These are phyloP conservation scores for Iodosphaeria phyllophila DNA, from an alignment of 2,329 filamentous ascomycete species.

Conservation along the genomic window DNA sequence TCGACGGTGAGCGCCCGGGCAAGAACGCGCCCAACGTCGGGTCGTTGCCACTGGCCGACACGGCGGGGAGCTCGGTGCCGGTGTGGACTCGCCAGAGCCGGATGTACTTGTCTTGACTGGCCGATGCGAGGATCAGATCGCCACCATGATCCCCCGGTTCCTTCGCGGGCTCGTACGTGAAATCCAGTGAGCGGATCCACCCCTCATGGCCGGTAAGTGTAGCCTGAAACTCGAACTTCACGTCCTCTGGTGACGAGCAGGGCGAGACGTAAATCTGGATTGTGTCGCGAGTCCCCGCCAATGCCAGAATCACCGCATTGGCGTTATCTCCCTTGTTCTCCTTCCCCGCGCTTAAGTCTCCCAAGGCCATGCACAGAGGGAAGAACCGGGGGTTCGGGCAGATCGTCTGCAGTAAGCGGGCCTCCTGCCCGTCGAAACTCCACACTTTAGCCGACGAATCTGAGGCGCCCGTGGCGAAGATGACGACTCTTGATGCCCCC, in stretches of 20 bases:
- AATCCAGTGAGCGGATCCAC: slow-evolving; percentile 78
- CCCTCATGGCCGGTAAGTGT: slow-evolving; percentile 80
- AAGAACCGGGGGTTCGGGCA: slow-evolving; percentile 62
- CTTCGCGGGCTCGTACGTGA: slow-evolving; percentile 43
- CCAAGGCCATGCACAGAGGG: slow-evolving; percentile 58
- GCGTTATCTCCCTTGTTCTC: too few relatives aligned
- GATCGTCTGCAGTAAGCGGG: slow-evolving; percentile 49
- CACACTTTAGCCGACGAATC: slow-evolving; percentile 60
- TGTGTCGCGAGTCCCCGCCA: slow-evolving; percentile 68
- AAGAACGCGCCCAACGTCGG: slow-evolving; percentile 37
- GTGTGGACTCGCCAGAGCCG: slow-evolving; percentile 75
- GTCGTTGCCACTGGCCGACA: slow-evolving; percentile 32
- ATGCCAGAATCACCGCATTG: slow-evolving; percentile 49
- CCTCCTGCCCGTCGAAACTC: slow-evolving; percentile 33
- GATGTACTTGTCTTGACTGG: slow-evolving; percentile 94
- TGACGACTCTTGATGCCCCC: slow-evolving; percentile 13
- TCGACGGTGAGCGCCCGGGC: slow-evolving; percentile 58
- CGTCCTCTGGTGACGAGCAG: slow-evolving; percentile 13
- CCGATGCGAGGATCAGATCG: slow-evolving; percentile 77
- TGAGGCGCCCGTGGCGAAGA: slow-evolving; percentile 59
- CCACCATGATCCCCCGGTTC: too few relatives aligned
- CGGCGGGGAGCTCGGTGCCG: slow-evolving; percentile 41
- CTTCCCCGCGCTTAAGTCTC: slow-evolving; percentile 33
- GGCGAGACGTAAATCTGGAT: slow-evolving; percentile 62
- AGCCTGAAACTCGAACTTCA: slow-evolving; percentile 51